Percentiles rank a stretch among this genome's conserved stretches.
These are phyloP conservation scores for Millerozyma miso DNA, from an alignment of 805 yeast genomes.

Conservation along the genomic window DNA sequence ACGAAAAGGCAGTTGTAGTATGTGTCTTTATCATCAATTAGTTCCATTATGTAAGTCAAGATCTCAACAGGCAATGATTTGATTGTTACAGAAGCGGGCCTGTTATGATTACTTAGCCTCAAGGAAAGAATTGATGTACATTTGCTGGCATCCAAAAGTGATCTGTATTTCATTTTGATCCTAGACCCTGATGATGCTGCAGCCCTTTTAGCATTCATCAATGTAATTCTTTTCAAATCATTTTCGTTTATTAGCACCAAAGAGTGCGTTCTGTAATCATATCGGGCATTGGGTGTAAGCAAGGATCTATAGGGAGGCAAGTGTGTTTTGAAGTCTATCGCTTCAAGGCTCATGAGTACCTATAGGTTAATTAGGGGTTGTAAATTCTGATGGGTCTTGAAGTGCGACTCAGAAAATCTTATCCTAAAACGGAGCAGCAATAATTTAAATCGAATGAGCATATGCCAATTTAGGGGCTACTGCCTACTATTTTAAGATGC, in stretches of 20 bases:
- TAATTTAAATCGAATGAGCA: background rate
- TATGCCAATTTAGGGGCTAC: background rate
- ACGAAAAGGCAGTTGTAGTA: constrained; percentile 44
- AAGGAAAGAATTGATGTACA: constrained; percentile 36
- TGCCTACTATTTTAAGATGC: background rate
- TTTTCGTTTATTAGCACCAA: constrained; percentile 32
- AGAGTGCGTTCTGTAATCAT: constrained; percentile 47
- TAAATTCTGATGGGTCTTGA: background rate
- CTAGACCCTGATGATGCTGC: background rate
- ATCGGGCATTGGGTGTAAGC: constrained; percentile 44
- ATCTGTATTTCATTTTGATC: constrained; percentile 41
- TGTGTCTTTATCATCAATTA: constrained; percentile 34
- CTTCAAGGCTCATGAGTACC: constrained; percentile 6
- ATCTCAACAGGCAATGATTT: constrained; percentile 42
- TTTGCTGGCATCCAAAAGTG: constrained; percentile 45
- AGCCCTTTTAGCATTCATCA: background rate
- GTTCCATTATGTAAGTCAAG: constrained; percentile 30
- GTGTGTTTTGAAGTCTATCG: constrained; percentile 24
- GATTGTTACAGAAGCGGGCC: constrained; percentile 12
- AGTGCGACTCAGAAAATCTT: background rate
- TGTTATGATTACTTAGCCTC: background rate
- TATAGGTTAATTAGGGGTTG: constrained; percentile 1
- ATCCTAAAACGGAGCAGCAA: background rate
- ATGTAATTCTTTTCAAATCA: background rate
- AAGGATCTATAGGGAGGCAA: constrained; percentile 53